These are phyloP conservation scores for Parathielavia appendiculata DNA, from an alignment of 495 filamentous ascomycete species.

Conservation along the genomic window DNA sequence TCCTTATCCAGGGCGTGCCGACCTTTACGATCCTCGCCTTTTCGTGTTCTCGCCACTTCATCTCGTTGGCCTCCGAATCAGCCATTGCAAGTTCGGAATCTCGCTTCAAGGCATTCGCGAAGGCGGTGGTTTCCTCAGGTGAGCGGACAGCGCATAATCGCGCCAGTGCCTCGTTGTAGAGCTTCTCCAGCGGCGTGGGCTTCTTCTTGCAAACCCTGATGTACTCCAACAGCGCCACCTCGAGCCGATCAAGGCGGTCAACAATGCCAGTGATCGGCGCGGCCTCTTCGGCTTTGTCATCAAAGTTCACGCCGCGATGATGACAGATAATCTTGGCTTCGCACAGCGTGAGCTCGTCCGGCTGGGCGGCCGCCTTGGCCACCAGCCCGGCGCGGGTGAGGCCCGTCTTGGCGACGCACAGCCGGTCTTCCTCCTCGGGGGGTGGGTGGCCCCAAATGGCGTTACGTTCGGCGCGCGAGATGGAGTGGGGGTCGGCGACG, in stretches of 20 bases:
- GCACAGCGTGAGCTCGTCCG: not conserved
- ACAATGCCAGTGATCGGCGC: too few relatives aligned
- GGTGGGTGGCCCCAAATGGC: not conserved
- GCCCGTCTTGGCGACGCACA: conserved; percentile 1
- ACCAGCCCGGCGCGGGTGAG: not conserved
- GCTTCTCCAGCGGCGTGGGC: conserved; percentile 1
- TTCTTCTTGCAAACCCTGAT: too few relatives aligned
- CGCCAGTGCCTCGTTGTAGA: not conserved
- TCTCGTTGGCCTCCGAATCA: not conserved
- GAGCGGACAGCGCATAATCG: conserved; percentile 1
- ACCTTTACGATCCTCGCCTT: not conserved
- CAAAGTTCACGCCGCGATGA: not conserved
- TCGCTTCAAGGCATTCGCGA: not conserved
- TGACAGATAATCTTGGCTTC: not conserved
- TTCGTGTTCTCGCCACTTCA: not conserved
- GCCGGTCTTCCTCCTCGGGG: conserved; percentile 4
- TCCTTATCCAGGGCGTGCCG: not conserved
- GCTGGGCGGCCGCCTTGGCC: conserved; percentile 1
- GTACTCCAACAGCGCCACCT: not conserved
- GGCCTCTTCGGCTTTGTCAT: not conserved
- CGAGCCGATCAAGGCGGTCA: not conserved
- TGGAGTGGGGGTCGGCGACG: not conserved
- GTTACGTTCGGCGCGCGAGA: conserved; percentile 1
- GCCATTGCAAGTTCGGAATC: not conserved
- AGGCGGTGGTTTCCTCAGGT: not conserved